A percentile compares a stretch with the other conserved stretches of the same genome.
These are phyloP conservation scores for Colletotrichum aenigma DNA, from an alignment of 2,329 filamentous ascomycete genomes.

Conservation along the genomic window DNA sequence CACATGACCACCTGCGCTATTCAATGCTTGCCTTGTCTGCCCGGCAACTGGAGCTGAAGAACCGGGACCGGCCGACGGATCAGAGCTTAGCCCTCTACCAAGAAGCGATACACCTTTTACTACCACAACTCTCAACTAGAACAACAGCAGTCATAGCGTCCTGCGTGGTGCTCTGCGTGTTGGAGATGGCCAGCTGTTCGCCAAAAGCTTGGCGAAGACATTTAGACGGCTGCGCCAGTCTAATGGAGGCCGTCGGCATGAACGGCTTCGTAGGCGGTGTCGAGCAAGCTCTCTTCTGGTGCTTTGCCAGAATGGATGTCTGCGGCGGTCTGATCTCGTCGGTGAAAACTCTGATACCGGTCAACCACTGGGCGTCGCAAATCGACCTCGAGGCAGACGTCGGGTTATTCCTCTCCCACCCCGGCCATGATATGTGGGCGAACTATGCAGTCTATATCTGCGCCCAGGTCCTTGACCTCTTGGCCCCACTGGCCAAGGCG, in stretches of 20 bases:
- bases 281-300: constrained; percentile 62
- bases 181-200: constrained; percentile 47
- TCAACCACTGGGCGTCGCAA: constrained; percentile 47
- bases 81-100: constrained; percentile 61
- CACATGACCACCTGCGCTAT: constrained; percentile 49
- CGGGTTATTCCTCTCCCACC: constrained; percentile 36
- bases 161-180: constrained; percentile 41
- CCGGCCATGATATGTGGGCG: constrained; percentile 56
- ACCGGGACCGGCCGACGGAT: constrained; percentile 44
- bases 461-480: constrained; percentile 50
- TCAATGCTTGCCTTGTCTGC: constrained; percentile 60
- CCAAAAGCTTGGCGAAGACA: constrained; percentile 57
- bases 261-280: constrained; percentile 57
- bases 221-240: constrained; percentile 60
- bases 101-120: constrained; percentile 51
- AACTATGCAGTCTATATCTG: constrained; percentile 64
- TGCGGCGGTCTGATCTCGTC: constrained; percentile 62
- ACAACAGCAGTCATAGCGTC: constrained; percentile 37
- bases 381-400: constrained; percentile 33
- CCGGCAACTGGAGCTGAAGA: constrained; percentile 55
- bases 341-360: constrained; percentile 52
- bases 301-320: constrained; percentile 63
- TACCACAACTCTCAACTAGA: constrained; percentile 35
- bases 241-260: constrained; percentile 57
- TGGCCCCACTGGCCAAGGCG: constrained; percentile 34